phyloP scores from a whole-genome alignment of 179 eudicot species.

The Drosera spatulata region DNA sequence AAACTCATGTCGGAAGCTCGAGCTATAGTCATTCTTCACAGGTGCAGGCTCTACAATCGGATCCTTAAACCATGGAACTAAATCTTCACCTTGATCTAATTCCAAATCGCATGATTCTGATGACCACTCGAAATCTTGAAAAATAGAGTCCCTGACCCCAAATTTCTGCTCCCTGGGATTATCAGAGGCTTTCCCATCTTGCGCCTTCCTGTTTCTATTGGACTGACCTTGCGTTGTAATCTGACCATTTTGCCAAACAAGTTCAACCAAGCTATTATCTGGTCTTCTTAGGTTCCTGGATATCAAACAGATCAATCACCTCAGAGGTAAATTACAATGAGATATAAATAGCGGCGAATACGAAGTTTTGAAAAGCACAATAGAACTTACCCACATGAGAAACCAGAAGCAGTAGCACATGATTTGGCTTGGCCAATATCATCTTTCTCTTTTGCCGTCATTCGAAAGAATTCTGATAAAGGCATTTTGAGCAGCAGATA shows the following conservation, averaged over 20 bases:
- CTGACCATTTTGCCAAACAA: slow-evolving; percentile 47
- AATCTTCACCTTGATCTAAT: slow-evolving; percentile 51
- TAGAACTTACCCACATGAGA: slow-evolving; percentile 34
- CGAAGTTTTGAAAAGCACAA: neutral
- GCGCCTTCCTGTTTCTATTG: slow-evolving; percentile 24
- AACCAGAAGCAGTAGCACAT: slow-evolving; percentile 16
- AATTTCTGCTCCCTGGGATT: slow-evolving; percentile 30
- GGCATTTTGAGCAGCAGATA: slow-evolving; percentile 31
- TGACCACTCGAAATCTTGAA: slow-evolving; percentile 28
- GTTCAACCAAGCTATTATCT: slow-evolving; percentile 27
- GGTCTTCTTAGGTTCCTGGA: slow-evolving; percentile 7
- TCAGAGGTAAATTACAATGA: neutral
- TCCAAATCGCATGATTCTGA: slow-evolving; percentile 46
- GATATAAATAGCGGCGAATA: neutral
- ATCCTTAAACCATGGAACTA: slow-evolving; percentile 72
- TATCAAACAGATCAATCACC: neutral
- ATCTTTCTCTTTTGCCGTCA: slow-evolving; percentile 24
- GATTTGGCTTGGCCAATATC: slow-evolving; percentile 29
- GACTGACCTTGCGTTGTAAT: slow-evolving; percentile 42
- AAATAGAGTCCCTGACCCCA: slow-evolving; percentile 26
- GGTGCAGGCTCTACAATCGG: slow-evolving; percentile 38
- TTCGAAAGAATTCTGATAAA: slow-evolving; percentile 38
- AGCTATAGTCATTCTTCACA: slow-evolving; percentile 30
- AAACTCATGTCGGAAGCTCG: slow-evolving; percentile 55
- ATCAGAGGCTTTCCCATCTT: slow-evolving; percentile 18